Conservation (phyloP, 305 asterid genomes). For the Withania somnifera region DNA sequence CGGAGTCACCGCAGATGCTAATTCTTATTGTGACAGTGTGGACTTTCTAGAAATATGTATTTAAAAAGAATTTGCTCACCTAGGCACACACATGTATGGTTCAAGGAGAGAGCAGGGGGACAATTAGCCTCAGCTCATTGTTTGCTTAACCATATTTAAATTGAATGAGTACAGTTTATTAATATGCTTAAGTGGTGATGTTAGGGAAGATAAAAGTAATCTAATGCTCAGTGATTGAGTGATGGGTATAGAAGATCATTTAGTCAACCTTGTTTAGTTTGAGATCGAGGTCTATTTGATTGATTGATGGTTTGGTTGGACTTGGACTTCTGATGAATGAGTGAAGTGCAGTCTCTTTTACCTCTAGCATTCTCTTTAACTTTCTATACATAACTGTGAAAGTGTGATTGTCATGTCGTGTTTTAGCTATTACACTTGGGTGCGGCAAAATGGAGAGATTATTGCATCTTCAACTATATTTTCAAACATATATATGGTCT, state of each 20-base stretch:
- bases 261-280: not conserved
- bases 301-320: not conserved
- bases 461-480: not conserved
- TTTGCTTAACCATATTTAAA: not conserved
- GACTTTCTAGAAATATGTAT: not conserved
- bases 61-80: no score
- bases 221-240: not conserved
- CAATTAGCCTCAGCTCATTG: not conserved
- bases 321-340: not conserved
- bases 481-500: not conserved
- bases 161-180: not conserved
- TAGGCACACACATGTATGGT: not conserved
- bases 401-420: not conserved
- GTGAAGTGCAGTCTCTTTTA: not conserved
- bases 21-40: not conserved
- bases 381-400: not conserved
- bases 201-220: not conserved
- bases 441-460: not conserved
- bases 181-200: not conserved
- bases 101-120: not conserved
- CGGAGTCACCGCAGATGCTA: not conserved
- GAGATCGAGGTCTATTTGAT: not conserved
- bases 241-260: not conserved
- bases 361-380: not conserved
- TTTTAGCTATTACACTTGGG: not conserved